Evolutionary conservation across 352 stramenopile genomes (phyloP).

Genomic region (Globisporangium rhizosaccharum): DNA sequence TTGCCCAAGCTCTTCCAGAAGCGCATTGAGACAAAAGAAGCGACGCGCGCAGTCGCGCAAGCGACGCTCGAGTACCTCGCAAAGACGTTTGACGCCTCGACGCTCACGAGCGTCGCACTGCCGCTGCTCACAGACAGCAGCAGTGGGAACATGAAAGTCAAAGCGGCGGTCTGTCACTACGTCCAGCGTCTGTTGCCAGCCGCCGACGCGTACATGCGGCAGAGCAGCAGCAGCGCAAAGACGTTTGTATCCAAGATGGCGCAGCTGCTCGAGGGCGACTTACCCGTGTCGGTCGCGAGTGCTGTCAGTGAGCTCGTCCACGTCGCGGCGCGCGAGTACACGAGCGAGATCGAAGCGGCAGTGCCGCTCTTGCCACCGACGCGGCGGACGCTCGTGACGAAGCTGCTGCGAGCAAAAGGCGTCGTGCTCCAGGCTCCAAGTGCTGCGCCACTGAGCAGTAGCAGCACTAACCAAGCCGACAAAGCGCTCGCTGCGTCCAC

Average conservation of each 20-base stretch:
- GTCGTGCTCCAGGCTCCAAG: constrained; percentile 36
- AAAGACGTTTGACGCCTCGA: constrained; percentile 37
- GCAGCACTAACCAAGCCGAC: background rate
- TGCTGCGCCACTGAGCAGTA: constrained; percentile 4
- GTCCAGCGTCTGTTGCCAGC: constrained; percentile 48
- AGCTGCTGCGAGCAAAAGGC: constrained; percentile 50
- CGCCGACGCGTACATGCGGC: constrained; percentile 50
- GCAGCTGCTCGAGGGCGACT: constrained; percentile 57
- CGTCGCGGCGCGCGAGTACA: constrained; percentile 39
- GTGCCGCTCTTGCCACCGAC: constrained; percentile 51
- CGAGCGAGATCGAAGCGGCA: constrained; percentile 41
- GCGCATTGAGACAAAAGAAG: constrained; percentile 72
- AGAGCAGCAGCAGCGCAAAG: constrained; percentile 51
- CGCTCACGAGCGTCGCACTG: constrained; percentile 41
- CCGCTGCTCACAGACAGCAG: constrained; percentile 62
- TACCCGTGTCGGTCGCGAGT: constrained; percentile 46
- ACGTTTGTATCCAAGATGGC: constrained; percentile 64
- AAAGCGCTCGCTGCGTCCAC: background rate
- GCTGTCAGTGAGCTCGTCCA: constrained; percentile 58
- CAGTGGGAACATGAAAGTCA: constrained; percentile 67
- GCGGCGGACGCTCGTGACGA: constrained; percentile 44
- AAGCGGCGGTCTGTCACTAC: constrained; percentile 60
- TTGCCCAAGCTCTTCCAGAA: constrained; percentile 71
- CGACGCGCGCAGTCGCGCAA: constrained; percentile 35
- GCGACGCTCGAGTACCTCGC: constrained; percentile 61